These are phyloP conservation scores for Boletus sp. DNA, from an alignment of 768 basidiomycete genomes.

Conservation along the genomic window DNA sequence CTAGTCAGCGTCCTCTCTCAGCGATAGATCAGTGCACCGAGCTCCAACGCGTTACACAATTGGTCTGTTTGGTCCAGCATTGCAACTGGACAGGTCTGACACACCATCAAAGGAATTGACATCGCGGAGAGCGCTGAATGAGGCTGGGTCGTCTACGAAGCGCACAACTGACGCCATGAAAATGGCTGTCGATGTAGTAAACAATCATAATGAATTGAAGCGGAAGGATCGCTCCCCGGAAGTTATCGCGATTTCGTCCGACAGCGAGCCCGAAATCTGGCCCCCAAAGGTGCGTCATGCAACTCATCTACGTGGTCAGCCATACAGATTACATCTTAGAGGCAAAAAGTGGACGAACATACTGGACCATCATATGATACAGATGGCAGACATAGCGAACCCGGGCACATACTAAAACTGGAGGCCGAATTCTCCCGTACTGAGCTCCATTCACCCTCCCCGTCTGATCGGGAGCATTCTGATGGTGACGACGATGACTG, in stretches of 20 bases:
- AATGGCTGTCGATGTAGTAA: constrained; percentile 13
- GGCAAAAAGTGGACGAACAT: constrained; percentile 12
- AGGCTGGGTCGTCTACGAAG: constrained; percentile 17
- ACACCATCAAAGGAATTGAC: constrained; percentile 20
- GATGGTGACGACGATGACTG: constrained; percentile 23
- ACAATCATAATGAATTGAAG: constrained; percentile 15
- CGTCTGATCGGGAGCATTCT: background rate
- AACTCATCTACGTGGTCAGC: background rate
- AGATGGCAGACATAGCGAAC: background rate
- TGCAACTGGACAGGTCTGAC: constrained; percentile 5
- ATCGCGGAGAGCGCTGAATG: constrained; percentile 11
- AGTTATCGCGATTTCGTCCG: constrained; percentile 28
- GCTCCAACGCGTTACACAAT: constrained; percentile 24
- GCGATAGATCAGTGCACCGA: constrained; percentile 11
- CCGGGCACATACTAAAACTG: background rate
- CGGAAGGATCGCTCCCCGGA: constrained; percentile 18
- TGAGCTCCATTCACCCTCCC: constrained; percentile 2
- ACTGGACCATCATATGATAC: background rate
- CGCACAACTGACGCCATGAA: constrained; percentile 18
- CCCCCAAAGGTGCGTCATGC: constrained; percentile 20
- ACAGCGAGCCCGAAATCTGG: constrained; percentile 26
- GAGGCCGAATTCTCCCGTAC: constrained; percentile 2
- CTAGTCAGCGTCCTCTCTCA: background rate
- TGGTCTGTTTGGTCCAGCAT: constrained; percentile 8
- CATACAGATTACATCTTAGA: constrained; percentile 13